A percentile compares a stretch with the other conserved stretches of the same genome.
These are phyloP conservation scores for Ophiostoma ips DNA, from an alignment of 2,329 filamentous ascomycete species.

Conservation along the genomic window DNA sequence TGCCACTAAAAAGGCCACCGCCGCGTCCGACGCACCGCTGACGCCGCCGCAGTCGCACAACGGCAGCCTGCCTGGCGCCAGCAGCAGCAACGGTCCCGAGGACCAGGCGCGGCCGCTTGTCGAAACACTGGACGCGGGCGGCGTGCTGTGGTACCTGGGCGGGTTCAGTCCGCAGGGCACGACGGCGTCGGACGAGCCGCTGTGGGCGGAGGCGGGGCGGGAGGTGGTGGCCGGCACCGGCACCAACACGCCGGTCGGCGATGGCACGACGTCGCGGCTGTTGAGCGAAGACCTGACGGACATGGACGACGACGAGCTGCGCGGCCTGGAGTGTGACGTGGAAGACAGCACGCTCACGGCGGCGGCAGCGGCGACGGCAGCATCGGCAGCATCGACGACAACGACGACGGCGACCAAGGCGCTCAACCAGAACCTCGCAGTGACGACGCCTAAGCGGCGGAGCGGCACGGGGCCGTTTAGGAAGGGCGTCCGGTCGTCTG, in stretches of 20 bases:
- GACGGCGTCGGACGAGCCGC: constrained; percentile 34
- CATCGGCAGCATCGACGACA: not conserved
- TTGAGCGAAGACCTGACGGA: constrained; percentile 85
- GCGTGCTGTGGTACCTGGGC: constrained; percentile 78
- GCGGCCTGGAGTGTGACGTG: constrained; percentile 47
- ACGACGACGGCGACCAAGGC: not conserved
- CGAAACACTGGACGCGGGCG: constrained; percentile 54
- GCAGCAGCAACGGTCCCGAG: not conserved
- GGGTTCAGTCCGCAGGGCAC: constrained; percentile 69
- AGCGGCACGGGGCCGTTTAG: constrained; percentile 12
- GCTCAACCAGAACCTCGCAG: not conserved
- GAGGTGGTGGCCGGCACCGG: not conserved
- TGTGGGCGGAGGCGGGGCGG: not conserved
- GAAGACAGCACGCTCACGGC: constrained; percentile 33
- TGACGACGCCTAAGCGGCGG: constrained; percentile 6
- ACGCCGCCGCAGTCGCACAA: constrained; percentile 52
- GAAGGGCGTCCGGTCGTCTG: constrained; percentile 21
- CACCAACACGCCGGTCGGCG: not conserved
- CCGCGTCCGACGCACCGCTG: constrained; percentile 29
- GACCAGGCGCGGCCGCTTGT: constrained; percentile 23
- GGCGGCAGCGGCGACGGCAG: not conserved
- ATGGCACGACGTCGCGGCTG: constrained; percentile 21
- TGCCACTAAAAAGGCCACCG: constrained; percentile 17
- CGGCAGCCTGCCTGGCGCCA: constrained; percentile 26
- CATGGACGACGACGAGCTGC: constrained; percentile 79